These are phyloP conservation scores for Pythium plurisporium DNA, from an alignment of 352 stramenopile species.

Conservation along the genomic window DNA sequence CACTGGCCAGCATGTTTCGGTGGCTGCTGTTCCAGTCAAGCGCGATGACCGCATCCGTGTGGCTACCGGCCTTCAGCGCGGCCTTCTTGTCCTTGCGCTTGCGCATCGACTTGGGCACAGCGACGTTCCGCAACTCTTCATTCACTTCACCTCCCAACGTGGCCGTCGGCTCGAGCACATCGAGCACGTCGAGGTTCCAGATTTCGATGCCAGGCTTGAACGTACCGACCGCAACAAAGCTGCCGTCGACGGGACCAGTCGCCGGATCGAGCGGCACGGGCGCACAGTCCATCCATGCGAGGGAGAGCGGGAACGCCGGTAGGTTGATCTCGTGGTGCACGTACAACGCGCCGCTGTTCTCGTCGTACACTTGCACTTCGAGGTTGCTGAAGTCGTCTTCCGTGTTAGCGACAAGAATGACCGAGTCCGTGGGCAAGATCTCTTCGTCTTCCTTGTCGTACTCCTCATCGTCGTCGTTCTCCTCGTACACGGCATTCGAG, in stretches of 20 bases:
- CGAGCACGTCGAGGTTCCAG: conserved; percentile 99
- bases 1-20: conserved; percentile 96
- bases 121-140: conserved; percentile 68
- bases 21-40: conserved; percentile 98
- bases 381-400: conserved; percentile 98
- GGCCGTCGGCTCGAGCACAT: conserved; percentile 95
- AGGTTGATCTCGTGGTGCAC: conserved; percentile 99
- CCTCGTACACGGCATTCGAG: conserved; percentile 51
- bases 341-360: conserved; percentile 96
- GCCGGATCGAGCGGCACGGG: conserved; percentile 52
- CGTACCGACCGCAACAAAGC: conserved; percentile 98
- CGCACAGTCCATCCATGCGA: conserved; percentile 95
- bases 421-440: conserved; percentile 91
- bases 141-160: conserved; percentile 93
- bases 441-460: conserved; percentile 92
- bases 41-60: conserved; percentile 97
- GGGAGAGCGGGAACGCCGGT: conserved; percentile 96
- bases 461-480: conserved; percentile 63
- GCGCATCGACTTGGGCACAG: conserved; percentile 63
- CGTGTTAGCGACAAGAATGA: conserved; percentile 96
- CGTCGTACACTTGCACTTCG: conserved; percentile 99
- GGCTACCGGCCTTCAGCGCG: conserved; percentile 90
- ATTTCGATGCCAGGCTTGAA: conserved; percentile 99
- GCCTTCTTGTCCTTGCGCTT: conserved; percentile 68
- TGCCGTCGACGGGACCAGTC: conserved; percentile 83